A percentile compares a stretch with the other conserved stretches of the same genome.
phyloP scores from a whole-genome alignment of 345 rosid species.

The Clarkia xantiana region DNA sequence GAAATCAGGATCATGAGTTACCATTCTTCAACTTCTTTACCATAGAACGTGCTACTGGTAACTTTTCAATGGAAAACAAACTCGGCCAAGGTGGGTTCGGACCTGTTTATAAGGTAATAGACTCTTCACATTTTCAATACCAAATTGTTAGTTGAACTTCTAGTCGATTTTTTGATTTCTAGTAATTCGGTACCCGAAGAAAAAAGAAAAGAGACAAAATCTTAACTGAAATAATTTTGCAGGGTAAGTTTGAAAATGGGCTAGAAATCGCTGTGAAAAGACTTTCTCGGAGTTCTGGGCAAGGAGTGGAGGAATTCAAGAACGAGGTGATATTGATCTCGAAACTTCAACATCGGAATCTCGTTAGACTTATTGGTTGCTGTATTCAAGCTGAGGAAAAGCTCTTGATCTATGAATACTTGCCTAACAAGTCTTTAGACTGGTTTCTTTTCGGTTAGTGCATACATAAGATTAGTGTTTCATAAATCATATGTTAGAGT shows the following conservation, averaged over 20 bases:
- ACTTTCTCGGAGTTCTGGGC: constrained; percentile 12
- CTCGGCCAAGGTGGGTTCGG: constrained; percentile 53
- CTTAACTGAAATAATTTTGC: neutral
- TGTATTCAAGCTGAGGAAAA: constrained; percentile 2
- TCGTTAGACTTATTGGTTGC: constrained; percentile 18
- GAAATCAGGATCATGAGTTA: neutral
- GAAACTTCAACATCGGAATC: constrained; percentile 35
- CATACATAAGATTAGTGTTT: neutral
- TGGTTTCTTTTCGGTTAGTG: too few relatives aligned
- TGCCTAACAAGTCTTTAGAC: constrained; percentile 3
- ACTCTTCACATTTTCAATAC: neutral
- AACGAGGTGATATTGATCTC: constrained; percentile 31
- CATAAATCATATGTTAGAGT: too few relatives aligned
- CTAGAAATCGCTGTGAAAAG: constrained; percentile 17
- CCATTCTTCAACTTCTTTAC: constrained; percentile 5
- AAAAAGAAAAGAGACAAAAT: neutral
- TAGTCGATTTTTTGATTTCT: too few relatives aligned
- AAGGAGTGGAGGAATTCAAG: constrained; percentile 32
- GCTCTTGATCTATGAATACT: constrained; percentile 6
- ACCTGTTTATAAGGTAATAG: constrained; percentile 27
- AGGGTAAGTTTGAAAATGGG: constrained; percentile 5
- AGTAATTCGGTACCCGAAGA: too few relatives aligned
- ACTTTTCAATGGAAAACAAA: constrained; percentile 24
- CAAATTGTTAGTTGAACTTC: too few relatives aligned
- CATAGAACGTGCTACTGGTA: constrained; percentile 19